Base-by-base conservation (phyloP, 2,329 filamentous ascomycete species). In the Nemania sp. region DNA sequence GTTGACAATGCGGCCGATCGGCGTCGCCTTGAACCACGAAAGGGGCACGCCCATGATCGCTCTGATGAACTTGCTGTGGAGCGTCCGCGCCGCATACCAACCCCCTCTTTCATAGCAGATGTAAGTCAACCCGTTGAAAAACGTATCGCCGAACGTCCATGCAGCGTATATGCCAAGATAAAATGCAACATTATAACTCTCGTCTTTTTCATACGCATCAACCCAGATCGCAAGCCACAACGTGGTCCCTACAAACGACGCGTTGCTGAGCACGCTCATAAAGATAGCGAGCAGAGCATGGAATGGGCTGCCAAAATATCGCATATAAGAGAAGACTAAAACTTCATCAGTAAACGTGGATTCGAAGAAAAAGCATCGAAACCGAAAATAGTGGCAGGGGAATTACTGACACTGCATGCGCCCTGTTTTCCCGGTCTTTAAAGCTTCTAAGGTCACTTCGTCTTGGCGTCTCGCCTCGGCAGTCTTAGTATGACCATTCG, bases 1-100 rank as follows among this genome's bases (percentile, higher is more conserved):
- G 61, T 82, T 82, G 49, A 79, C 74, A 50, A 81, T 75, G 34
- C 80, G 75, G 11, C 80, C 77, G 14, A 80, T 73, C 0, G 80
- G 76, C 1, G 80, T 74, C 41, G 77, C 67, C 63, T 81, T 80
- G 61, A 80, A 83, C 81, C 81, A 84, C 3, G 77, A 75, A 8
- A 84, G 70, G 1, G 81, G 77, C 3, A 81, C 81, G 20, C 72
- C 71, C 69, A 84, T 72, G 15, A 84, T 71, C 15, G 79, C 75
- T 11, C 69, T 71, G 39, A 83, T 77, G 46, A 84, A 77, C 45
- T 75, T 74, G 12, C 73, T 72, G 67, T 84, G 81, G 37, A 84
- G 73, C 28, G 68, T 73, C 26, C 74, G 73, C 1, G 80, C 81
- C 2, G 81, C 81, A n/a, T 72, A 70, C 81, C 81, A 84, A 6